These are phyloP conservation scores for Thielaviopsis musarum DNA, from an alignment of 2,329 filamentous ascomycete species.

Conservation along the genomic window DNA sequence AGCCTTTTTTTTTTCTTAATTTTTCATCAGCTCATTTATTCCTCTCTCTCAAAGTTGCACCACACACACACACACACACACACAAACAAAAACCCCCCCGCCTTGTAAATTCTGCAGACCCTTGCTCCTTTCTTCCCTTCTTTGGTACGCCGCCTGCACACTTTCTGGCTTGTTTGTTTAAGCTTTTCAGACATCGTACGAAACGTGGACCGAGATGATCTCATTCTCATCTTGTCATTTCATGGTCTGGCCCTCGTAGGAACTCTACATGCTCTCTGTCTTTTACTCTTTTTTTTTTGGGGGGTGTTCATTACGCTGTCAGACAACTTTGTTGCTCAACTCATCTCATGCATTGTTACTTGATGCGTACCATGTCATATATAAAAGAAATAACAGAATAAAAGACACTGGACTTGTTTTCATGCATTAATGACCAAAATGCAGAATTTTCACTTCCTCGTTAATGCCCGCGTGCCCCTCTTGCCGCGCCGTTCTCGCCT, in stretches of 20 bases:
- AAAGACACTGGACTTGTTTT: no score
- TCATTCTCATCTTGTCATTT: slow-evolving; percentile 2
- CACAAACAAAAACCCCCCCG: background rate
- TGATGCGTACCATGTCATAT: no score
- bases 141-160: background rate
- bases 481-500: background rate
- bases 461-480: background rate
- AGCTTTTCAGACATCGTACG: slow-evolving; percentile 1
- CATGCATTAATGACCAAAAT: background rate
- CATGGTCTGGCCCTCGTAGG: background rate
- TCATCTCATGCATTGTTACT: no score
- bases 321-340: no score
- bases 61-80: background rate
- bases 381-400: no score
- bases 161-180: background rate
- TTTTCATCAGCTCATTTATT: background rate
- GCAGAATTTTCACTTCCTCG: background rate
- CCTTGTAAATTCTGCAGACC: background rate
- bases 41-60: background rate
- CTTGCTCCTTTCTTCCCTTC: background rate
- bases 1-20: background rate
- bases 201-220: slow-evolving; percentile 1
- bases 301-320: no score
- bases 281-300: background rate
- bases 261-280: background rate